Base-by-base conservation (phyloP, 2,329 filamentous ascomycete species). In the Sclerotinia trifoliorum region DNA sequence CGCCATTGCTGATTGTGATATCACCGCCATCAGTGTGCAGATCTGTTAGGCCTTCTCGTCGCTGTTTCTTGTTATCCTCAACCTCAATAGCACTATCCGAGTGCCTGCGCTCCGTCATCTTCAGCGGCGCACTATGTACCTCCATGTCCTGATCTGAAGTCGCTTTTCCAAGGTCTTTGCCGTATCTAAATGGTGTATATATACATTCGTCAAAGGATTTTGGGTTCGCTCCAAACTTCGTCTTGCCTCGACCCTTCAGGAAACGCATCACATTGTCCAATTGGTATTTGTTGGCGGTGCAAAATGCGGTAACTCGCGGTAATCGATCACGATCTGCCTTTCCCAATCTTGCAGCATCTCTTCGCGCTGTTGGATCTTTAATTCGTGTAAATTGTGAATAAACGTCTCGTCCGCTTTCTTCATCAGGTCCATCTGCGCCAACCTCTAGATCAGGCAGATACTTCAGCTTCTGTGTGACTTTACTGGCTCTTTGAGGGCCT, bases 341-440 rank as follows among this genome's bases (percentile, higher is more conserved):
- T 49, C 95, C 95, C 52, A 99, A 80, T 67, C 94, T 85, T 39
- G 95, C 95, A 21, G 95, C 95, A 83, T 98, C 94, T 75, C 95
- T 87, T 70, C 95, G 85, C 11, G 95, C 95, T 0, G 90, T 97
- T 0, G 94, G 94, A 77, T 99, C 95, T 79, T 98, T 98, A 80
- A 99, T 99, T 56, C 95, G 87, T 11, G 94, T 97, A 78, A 97
- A 98, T 79, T 99, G 95, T 35, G 94, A 94, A 81, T 99, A 99
- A 44, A 99, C 95, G 78, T 99, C 95, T 72, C 94, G 85, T 13
- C 94, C 93, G 75, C 92, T 95, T 79, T 97, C 94, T 76, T 97
- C 94, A 71, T 98, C 94, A 72, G 83, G 73, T 24, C 84, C 88
- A 55, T 94, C 92, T 35, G 92, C 90, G 48, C 86, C 92, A 56